Evolutionary conservation across 116 monocot genomes (phyloP).

Genomic region (Phalaenopsis hybrid): DNA sequence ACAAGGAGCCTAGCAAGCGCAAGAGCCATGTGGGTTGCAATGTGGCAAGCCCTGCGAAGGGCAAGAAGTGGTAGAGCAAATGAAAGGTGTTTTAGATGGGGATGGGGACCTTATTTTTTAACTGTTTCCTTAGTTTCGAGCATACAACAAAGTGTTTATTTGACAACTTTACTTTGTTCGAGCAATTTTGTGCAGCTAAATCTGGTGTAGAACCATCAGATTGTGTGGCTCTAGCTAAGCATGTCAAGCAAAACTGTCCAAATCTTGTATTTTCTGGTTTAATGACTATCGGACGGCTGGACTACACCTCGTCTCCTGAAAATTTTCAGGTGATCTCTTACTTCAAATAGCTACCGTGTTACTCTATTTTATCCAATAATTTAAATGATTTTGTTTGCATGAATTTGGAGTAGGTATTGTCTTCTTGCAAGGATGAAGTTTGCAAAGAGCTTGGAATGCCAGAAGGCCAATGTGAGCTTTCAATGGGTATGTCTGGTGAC

Average conservation of each 20-base stretch:
- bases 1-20: no score
- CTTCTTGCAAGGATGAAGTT: constrained; percentile 27
- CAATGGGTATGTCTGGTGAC: constrained; percentile 38
- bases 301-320: constrained; percentile 50
- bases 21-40: no score
- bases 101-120: no score
- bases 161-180: no score
- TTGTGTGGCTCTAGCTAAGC: constrained; percentile 37
- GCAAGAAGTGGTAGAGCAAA: no score
- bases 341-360: not conserved
- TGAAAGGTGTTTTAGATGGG: no score
- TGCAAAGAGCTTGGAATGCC: constrained; percentile 42
- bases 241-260: constrained; percentile 35
- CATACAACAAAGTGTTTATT: no score
- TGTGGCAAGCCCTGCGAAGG: no score
- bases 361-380: not conserved
- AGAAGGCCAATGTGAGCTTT: constrained; percentile 29
- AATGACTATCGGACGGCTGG: constrained; percentile 49
- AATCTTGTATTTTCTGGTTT: constrained; percentile 51
- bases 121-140: no score
- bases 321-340: constrained; percentile 42
- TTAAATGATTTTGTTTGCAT: not conserved
- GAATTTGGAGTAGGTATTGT: constrained; percentile 18
- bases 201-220: constrained; percentile 41
- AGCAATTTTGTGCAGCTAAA: constrained; percentile 25